These are phyloP conservation scores for Trichosporon asahii DNA, from an alignment of 1,284 basidiomycete genomes.

Conservation along the genomic window DNA sequence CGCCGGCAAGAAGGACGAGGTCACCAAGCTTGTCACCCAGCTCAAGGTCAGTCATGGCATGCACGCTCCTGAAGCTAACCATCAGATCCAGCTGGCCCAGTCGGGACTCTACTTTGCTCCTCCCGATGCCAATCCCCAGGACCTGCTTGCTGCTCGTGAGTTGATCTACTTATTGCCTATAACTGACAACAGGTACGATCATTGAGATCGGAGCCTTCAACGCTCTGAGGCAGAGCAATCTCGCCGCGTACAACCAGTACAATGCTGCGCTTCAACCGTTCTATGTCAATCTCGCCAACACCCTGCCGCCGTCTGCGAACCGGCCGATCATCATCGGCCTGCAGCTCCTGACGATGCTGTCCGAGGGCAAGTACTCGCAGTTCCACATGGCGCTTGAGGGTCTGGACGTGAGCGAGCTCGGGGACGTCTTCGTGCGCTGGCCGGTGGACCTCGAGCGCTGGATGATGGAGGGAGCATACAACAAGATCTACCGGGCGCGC, in stretches of 20 bases:
- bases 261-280: constrained; percentile 88
- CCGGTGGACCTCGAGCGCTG: constrained; percentile 89
- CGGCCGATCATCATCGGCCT: constrained; percentile 88
- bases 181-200: constrained; percentile 66
- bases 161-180: background rate
- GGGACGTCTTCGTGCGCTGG: constrained; percentile 76
- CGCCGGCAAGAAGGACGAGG: constrained; percentile 31
- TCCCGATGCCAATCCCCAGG: constrained; percentile 38
- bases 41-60: constrained; percentile 40
- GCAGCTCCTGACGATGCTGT: constrained; percentile 88
- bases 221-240: constrained; percentile 81
- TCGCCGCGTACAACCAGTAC: constrained; percentile 91
- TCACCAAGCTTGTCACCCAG: constrained; percentile 36
- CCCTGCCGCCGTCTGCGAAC: constrained; percentile 75
- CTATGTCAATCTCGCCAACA: constrained; percentile 77
- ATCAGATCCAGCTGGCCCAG: constrained; percentile 48
- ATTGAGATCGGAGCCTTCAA: constrained; percentile 93
- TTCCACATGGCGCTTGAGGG: constrained; percentile 99
- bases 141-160: constrained; percentile 50
- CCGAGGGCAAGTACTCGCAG: constrained; percentile 92
- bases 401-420: constrained; percentile 62
- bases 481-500: constrained; percentile 94
- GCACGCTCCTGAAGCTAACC: background rate
- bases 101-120: constrained; percentile 51
- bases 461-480: constrained; percentile 98